Base-by-base conservation (phyloP, 2,329 filamentous ascomycete species). In the Phyllosticta citriasiana region DNA sequence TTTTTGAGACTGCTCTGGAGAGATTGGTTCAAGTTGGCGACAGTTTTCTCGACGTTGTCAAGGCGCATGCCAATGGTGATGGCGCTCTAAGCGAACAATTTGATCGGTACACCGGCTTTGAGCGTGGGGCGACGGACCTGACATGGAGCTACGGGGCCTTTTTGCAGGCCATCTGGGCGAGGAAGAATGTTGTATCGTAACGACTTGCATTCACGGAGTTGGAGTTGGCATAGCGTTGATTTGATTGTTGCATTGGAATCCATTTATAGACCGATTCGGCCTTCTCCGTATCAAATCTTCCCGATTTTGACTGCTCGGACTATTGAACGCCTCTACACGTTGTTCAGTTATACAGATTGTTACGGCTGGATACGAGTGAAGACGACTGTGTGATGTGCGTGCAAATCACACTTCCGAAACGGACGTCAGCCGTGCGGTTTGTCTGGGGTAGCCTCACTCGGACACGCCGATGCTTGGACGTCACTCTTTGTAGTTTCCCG, bases 101-200 rank as follows among this genome's bases (percentile, higher is more conserved):
- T 60, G 74, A 76, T 65, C 66, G 70, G 3, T 67, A 66, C 19
- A 76, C 67, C 7, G 76, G 76, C 5, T 74, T 65, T 57, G 72
- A 76, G 70, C 66, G 69, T 3, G 76, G 76, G 1, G 76, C 76
- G 30, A 65, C 64, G 24, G 75, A 78, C 66, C 64, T 78, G 68
- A 78, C 76, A 4, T 78, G 76, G 76, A 77, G 74, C 62, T 78
- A 78, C 65, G 75, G 74, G 4, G 73, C 74, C 1, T 76, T 78
- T 62, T 62, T 78, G 63, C 65, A 70, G 62, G 76, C 76, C 5
- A 69, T 70, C 40, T 67, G 73, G 62, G 74, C 72, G 26, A 69
- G 75, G 60, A 70, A 66, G 57, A 60, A 27, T 14, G 52, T 53
- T 9, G 52, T 53, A 19, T 22, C 19, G 19, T 25, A 27, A 19